Percentiles rank a stretch among this genome's conserved stretches.
phyloP scores from a whole-genome alignment of 2,329 filamentous ascomycete species.

The Tolypocladium inflatum region DNA sequence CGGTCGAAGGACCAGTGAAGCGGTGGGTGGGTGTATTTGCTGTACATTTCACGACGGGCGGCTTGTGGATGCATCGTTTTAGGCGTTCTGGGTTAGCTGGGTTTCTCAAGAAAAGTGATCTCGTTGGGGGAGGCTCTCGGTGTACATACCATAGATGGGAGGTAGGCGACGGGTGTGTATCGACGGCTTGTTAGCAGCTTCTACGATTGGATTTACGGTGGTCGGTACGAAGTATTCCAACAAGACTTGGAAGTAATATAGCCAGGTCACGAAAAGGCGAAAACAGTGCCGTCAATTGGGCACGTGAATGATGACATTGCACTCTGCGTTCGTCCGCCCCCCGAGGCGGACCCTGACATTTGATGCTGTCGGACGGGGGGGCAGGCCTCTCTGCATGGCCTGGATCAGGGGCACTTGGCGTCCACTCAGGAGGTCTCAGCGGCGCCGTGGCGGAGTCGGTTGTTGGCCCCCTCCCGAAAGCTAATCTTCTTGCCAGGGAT shows the following conservation, averaged over 20 bases:
- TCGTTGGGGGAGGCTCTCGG: neutral
- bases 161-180: too few species aligned
- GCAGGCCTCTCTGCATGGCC: too few species aligned
- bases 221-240: too few species aligned
- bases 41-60: neutral
- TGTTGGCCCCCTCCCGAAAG: neutral
- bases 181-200: neutral
- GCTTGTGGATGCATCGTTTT: constrained; percentile 4
- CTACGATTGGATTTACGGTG: too few species aligned
- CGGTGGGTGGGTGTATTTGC: neutral
- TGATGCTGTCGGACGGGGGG: neutral
- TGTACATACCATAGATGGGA: neutral
- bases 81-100: constrained; percentile 9
- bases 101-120: neutral
- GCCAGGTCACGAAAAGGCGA: too few species aligned
- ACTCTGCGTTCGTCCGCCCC: neutral
- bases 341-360: neutral
- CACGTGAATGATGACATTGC: neutral
- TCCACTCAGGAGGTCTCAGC: neutral
- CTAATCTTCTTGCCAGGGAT: neutral
- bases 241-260: too few species aligned
- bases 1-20: constrained; percentile 51
- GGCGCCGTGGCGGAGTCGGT: neutral
- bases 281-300: neutral
- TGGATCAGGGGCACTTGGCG: neutral